Percentiles rank a stretch among this genome's conserved stretches.
Conservation (phyloP, 2,329 filamentous ascomycete genomes). For the Meredithiella fracta region DNA sequence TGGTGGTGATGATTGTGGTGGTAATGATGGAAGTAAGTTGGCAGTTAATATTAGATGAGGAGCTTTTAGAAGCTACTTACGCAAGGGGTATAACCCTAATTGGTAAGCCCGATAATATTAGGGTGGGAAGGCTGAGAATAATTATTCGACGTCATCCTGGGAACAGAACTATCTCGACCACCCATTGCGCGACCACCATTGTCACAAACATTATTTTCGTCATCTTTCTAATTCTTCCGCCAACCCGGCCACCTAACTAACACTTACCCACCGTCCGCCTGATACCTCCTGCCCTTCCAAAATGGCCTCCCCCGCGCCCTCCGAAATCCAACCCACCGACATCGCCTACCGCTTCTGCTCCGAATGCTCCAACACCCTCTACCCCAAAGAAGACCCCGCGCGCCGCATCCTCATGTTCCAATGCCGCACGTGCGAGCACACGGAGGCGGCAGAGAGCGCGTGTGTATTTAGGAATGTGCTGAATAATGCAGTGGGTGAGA, state of each 20-base stretch:
- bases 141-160: background rate
- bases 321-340: slow-evolving; percentile 44
- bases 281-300: background rate
- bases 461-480: slow-evolving; percentile 95
- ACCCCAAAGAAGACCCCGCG: slow-evolving; percentile 83
- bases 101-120: background rate
- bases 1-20: background rate
- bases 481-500: slow-evolving; percentile 81
- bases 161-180: no score
- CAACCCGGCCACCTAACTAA: background rate
- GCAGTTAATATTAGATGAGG: no score
- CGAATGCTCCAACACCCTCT: slow-evolving; percentile 97
- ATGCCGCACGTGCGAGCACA: slow-evolving; percentile 88
- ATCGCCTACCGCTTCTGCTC: slow-evolving; percentile 97
- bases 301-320: slow-evolving; percentile 33
- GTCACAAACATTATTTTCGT: no score
- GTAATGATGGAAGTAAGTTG: background rate
- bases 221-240: background rate
- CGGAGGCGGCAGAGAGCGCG: slow-evolving; percentile 67
- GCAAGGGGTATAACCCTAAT: background rate
- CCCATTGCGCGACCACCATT: no score
- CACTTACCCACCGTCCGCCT: background rate
- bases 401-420: slow-evolving; percentile 80
- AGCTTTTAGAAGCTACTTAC: background rate
- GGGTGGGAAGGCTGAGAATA: background rate